Base-by-base conservation (phyloP, 2,329 filamentous ascomycete species). In the Talaromyces sp. region DNA sequence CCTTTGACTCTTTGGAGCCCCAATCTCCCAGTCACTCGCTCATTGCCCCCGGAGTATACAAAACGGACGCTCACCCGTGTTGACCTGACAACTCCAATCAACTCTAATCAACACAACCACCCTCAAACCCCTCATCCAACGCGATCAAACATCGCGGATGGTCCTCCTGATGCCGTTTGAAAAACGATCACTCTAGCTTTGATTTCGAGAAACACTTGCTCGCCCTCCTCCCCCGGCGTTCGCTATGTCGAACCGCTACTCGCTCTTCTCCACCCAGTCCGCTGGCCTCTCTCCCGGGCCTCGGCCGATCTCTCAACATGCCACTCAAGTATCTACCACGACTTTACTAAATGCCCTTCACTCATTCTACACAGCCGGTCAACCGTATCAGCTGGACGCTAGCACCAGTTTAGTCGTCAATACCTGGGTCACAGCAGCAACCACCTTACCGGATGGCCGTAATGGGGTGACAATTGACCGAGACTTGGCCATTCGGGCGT, bases 331-430 rank as follows among this genome's bases (percentile, higher is more conserved):
- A 49, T 96, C 93, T 6, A 96, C 93, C 2, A 96, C 92, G 1
- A 96, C 91, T 0, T 83, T 97, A 42, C 83, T 99, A 51, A 97
- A 97, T 75, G 85, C 90, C 51, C 82, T 97, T 41, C 94, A 99
- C 76, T 91, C 90, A 64, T 88, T 89, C 67, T 97, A 96, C 73
- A 83, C 90, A 43, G 86, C 89, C 3, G 86, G 86, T 27, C 86
- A 91, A 66, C 85, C 93, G n/a, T 94, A 96, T 71, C 82, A 82
- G 57, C 83, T 99, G 41, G 94, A 99, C 73, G 87, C 91, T 43
- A 91, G 90, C 62, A 94, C 92, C 32, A 96, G 91, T 70, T 73
- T 97, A 35, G 92, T 94, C 0, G 91, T 97, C 61, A 97, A 97
- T 76, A 97, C 91, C 52, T 97, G 92, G 92, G 82, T 94, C 48